Base-by-base conservation (phyloP, 2,329 filamentous ascomycete genomes). In the Claviceps monticola region DNA sequence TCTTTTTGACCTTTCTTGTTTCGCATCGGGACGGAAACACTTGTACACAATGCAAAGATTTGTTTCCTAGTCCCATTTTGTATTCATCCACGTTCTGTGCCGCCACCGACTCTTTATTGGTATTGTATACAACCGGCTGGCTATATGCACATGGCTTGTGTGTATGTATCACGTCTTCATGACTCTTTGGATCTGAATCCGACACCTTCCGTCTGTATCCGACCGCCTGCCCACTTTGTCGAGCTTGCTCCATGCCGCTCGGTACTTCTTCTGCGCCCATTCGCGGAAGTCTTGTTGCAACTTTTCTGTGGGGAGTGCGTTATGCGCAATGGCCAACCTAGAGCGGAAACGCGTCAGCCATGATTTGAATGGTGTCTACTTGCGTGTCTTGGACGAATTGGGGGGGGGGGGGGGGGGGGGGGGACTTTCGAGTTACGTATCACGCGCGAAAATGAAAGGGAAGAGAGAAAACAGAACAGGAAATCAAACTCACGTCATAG, bases 271-370 rank as follows among this genome's bases (percentile, higher is more conserved):
- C 58, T 76, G 76, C 2, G 84, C 84, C 88, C 88, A 95, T 16
- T 75, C 70, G 62, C 89, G 82, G 52, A 94, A 83, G 39, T 80
- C 71, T 5, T 75, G 71, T 64, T 93, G 88, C 60, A 80, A 75
- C 50, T 76, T 74, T 54, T 77, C 75, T 53, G 76, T 79, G 2
- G 79, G 81, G 2, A 88, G 75, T 9, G 80, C 83, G 59, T 91
- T 93, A 66, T 87, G 88, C 53, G 88, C 74, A 26, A 83, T 78
- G 16, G 83, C 88, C 47, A 95, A 71, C 34, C 87, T 89, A 51
- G 11, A 46, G 8, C 9, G 16, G 19, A 39, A 14, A 39, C 9
- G 17, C 4, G 57, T 23, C 14, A 34, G 29, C 4, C 29, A 34
- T 34, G 29, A 34, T 34, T 34, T 34, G 29, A 9, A 34, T 9